Evolutionary conservation across 2,329 filamentous ascomycete species (phyloP).

Genomic region (Diaporthe destruens): DNA sequence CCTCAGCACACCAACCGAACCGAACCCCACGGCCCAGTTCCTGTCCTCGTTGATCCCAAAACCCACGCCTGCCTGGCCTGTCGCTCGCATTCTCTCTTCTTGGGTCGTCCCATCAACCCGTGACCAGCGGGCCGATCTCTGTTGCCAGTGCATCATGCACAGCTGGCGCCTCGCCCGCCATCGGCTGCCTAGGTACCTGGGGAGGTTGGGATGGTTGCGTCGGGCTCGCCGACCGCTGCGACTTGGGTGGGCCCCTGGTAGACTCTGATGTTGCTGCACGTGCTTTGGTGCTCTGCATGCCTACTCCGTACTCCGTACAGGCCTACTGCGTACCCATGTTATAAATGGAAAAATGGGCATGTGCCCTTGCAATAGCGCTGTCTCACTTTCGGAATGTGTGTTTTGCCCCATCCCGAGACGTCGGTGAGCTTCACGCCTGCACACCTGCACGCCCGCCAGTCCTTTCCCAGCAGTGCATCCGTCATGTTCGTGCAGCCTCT

Average conservation of each 20-base stretch:
- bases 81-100: not conserved
- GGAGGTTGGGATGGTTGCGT: constrained; percentile 20
- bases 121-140: not conserved
- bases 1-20: constrained; percentile 1
- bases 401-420: constrained; percentile 23
- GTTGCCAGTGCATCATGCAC: constrained; percentile 22
- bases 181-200: not conserved
- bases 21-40: not conserved
- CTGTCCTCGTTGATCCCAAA: not conserved
- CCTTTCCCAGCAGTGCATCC: too few species aligned
- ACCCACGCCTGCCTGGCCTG: not conserved
- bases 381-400: constrained; percentile 1
- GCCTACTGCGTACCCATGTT: not conserved
- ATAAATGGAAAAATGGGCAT: constrained; percentile 12
- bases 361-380: not conserved
- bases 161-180: constrained; percentile 16
- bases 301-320: too few species aligned
- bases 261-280: too few species aligned
- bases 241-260: constrained; percentile 11
- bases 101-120: not conserved
- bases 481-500: not conserved
- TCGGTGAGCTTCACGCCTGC: not conserved
- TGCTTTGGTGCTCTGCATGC: too few species aligned
- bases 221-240: constrained; percentile 15
- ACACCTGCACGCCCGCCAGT: too few species aligned